Evolutionary conservation across 371 early-diverging fungal genomes (phyloP).

Genomic region (Rhizopus arrhizus): DNA sequence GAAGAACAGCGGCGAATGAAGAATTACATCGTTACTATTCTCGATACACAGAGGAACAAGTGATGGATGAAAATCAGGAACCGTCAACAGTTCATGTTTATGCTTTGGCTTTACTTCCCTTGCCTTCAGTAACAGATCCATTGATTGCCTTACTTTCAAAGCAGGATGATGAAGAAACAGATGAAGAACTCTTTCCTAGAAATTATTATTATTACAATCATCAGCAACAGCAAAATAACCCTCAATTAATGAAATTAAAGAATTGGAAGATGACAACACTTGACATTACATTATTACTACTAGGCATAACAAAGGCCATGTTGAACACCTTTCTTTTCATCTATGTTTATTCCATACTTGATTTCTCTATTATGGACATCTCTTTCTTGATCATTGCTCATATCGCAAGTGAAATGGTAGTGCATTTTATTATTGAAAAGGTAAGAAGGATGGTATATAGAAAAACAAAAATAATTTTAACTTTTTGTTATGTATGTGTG

Average conservation of each 20-base stretch:
- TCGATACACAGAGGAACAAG: constrained; percentile 4
- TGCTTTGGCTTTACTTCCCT: constrained; percentile 36
- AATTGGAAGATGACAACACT: constrained; percentile 28
- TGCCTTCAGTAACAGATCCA: constrained; percentile 34
- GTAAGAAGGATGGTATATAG: constrained; percentile 17
- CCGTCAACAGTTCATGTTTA: constrained; percentile 21
- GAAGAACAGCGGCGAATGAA: neutral
- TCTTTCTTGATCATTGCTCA: constrained; percentile 23
- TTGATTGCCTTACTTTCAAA: constrained; percentile 25
- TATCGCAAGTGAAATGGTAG: constrained; percentile 20
- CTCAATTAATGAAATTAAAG: constrained; percentile 14
- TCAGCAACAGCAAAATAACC: neutral
- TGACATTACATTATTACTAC: constrained; percentile 22
- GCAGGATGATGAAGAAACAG: constrained; percentile 6
- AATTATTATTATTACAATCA: constrained; percentile 12
- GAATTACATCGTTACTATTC: constrained; percentile 12
- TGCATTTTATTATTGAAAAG: constrained; percentile 28
- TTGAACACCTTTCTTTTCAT: constrained; percentile 36
- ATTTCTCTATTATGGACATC: constrained; percentile 29
- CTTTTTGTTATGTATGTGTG: neutral
- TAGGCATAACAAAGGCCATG: constrained; percentile 33
- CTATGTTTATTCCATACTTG: constrained; percentile 29
- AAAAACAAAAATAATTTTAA: neutral
- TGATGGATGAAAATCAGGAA: neutral
- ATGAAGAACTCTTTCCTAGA: constrained; percentile 10